Base-by-base conservation (phyloP, 176 grass and related monocot species). In the Carex littledalei region DNA sequence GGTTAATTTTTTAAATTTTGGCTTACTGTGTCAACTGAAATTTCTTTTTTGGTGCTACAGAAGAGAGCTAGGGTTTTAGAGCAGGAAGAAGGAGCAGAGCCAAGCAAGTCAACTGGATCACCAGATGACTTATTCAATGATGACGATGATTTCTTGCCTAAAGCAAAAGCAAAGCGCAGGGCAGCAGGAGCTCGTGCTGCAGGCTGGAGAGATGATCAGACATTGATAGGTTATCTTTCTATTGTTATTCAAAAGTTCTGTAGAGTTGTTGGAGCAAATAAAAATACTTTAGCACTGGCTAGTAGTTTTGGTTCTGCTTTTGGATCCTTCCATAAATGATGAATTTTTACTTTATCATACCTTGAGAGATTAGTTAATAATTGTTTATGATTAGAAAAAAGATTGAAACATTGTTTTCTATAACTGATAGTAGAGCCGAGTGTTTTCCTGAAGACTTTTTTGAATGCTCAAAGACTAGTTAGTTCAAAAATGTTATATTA, bases 131-230 rank as follows among this genome's bases (percentile, higher is more conserved):
- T 79, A 60, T 88, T 81, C 49, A 84, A 90, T 24, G 85, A 37
- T 14, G 75, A 86, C 7, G 84, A 90, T 17, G 84, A 90, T 84
- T 68, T 62, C 52, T 43, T 53, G 54, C 85, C 81, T 8, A 90
- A 87, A 83, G 54, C 81, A 34, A 90, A 84, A 85, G 84, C 73
- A 86, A 90, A 90, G 79, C 84, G 88, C 20, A 85, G 81, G 41
- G 52, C 89, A 41, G 52, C 89, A 5, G 74, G 85, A 3, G 66
- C 86, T 72, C 62, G 64, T 52, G 81, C 85, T 1, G 73, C 85
- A 54, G 85, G 85, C 41, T 90, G 89, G 89, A 90, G 67, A 24
- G 89, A 90, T 53, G 89, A 90, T 60, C 81, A 80, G 63, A 78
- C 81, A 31, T 90, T 90, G 81, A 90, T 90, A 53, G 89, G 89